These are phyloP conservation scores for Paecilomyces variotii DNA, from an alignment of 2,329 filamentous ascomycete genomes.

Conservation along the genomic window DNA sequence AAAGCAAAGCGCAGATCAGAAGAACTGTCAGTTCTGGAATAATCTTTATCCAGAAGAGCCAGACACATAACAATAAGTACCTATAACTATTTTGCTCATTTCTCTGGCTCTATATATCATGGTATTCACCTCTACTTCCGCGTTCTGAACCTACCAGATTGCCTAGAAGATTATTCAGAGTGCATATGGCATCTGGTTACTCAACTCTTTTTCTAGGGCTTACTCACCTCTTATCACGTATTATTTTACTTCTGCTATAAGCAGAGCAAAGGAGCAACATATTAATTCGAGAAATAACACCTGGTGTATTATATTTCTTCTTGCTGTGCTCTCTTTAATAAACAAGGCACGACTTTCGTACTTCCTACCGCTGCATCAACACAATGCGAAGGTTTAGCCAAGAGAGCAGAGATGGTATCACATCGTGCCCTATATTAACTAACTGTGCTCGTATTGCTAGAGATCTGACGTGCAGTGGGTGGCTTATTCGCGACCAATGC, in stretches of 20 bases:
- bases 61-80: not conserved
- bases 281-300: not conserved
- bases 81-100: too few species aligned
- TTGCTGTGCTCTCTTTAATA: not conserved
- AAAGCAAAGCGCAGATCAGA: not conserved
- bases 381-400: not conserved
- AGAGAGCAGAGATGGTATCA: not conserved
- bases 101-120: too few species aligned
- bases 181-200: too few species aligned
- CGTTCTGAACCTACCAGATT: too few species aligned
- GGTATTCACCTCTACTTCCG: too few species aligned
- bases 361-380: not conserved
- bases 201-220: too few species aligned
- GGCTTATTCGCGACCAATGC: not conserved
- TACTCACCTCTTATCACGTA: too few species aligned
- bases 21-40: not conserved
- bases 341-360: not conserved
- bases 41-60: not conserved
- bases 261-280: too few species aligned
- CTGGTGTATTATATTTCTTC: not conserved
- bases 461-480: not conserved
- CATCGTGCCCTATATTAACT: not conserved
- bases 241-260: too few species aligned
- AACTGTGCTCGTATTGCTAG: not conserved
- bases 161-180: too few species aligned